Percentiles rank a stretch among this genome's conserved stretches.
Evolutionary conservation across 208 protist genomes (phyloP).

Genomic region (Trichomonas tenax): DNA sequence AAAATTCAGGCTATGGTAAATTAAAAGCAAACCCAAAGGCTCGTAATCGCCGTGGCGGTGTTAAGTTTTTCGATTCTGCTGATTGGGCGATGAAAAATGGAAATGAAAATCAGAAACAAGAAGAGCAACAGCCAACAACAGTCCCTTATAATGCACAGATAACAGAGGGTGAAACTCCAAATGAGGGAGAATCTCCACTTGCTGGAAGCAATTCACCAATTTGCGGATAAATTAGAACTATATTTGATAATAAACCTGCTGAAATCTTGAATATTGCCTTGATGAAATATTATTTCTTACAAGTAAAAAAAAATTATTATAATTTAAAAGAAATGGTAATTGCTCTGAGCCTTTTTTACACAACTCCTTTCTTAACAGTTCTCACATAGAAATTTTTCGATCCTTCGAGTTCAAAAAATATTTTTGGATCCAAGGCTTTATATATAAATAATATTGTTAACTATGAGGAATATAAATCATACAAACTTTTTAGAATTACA

Average conservation of each 20-base stretch:
- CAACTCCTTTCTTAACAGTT: too few relatives aligned
- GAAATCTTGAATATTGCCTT: not conserved
- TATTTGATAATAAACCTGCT: not conserved
- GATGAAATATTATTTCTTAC: not conserved
- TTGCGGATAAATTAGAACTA: not conserved
- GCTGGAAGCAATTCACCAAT: not conserved
- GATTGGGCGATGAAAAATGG: not conserved
- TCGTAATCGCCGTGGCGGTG: not conserved
- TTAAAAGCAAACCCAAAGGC: not conserved
- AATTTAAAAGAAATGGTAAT: not conserved
- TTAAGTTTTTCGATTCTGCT: constrained; percentile 21
- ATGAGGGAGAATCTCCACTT: not conserved
- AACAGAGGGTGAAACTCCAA: not conserved
- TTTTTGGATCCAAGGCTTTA: not conserved
- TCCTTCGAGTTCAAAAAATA: too few relatives aligned
- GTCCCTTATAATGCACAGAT: not conserved
- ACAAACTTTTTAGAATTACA: not conserved
- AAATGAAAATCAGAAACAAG: not conserved
- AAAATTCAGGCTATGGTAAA: not conserved
- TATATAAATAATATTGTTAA: not conserved
- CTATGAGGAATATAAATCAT: not conserved
- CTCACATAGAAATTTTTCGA: too few relatives aligned
- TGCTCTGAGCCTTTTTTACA: not conserved
- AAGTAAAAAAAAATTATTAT: not conserved
- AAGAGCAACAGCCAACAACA: not conserved